Evolutionary conservation across 148 eudicot genomes (phyloP).

Genomic region (Fagopyrum tataricum): DNA sequence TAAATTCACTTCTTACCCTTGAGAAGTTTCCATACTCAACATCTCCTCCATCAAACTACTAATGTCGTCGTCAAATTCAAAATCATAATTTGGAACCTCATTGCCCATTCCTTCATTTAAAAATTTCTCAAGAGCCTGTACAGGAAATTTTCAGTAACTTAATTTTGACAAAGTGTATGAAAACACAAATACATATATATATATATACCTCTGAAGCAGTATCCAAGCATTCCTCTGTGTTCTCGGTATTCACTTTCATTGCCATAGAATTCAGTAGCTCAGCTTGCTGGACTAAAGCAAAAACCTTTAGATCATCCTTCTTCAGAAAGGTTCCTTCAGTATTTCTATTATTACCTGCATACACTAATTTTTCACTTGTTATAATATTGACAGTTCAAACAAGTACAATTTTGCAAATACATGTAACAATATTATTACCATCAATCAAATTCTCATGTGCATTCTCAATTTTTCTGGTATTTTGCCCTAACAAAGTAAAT

Average conservation of each 20-base stretch:
- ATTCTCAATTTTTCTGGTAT: conserved; percentile 21
- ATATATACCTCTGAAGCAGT: conserved; percentile 77
- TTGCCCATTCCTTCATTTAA: conserved; percentile 52
- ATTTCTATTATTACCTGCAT: conserved; percentile 32
- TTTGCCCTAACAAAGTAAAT: conserved; percentile 59
- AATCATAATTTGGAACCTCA: conserved; percentile 26
- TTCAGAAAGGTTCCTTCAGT: conserved; percentile 61
- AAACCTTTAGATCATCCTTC: conserved; percentile 78
- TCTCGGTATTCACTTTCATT: conserved; percentile 65
- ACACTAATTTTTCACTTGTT: neutral
- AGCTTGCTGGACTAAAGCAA: conserved; percentile 78
- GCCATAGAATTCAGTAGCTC: conserved; percentile 91
- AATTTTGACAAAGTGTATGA: neutral
- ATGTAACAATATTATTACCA: conserved; percentile 36
- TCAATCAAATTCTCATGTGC: conserved; percentile 32
- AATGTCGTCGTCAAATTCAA: conserved; percentile 44
- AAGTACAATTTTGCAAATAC: neutral
- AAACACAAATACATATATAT: neutral
- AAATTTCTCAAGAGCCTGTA: conserved; percentile 67
- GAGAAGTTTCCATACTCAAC: conserved; percentile 42
- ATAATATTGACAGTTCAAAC: neutral
- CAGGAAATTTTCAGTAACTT: neutral
- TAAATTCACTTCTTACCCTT: conserved; percentile 42
- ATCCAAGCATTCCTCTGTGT: conserved; percentile 69
- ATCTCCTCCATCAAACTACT: conserved; percentile 59